These are phyloP conservation scores for Scheffersomyces illinoinensis DNA, from an alignment of 1,139 yeast species.

Conservation along the genomic window DNA sequence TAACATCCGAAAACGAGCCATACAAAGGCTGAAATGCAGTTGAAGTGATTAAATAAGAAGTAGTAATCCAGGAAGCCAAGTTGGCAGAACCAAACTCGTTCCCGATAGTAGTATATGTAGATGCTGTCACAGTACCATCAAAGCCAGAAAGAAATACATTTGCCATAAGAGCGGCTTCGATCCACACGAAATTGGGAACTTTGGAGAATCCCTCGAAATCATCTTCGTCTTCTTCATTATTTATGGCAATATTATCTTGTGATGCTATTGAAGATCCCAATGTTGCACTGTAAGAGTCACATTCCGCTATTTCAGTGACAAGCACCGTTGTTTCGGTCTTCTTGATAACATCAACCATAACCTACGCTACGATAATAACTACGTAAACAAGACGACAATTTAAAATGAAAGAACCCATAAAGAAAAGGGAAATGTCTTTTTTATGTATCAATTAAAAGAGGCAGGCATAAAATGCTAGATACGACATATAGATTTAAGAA, in stretches of 20 bases:
- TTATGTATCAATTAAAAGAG: not conserved
- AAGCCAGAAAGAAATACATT: conserved; percentile 23
- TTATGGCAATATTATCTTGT: conserved; percentile 1
- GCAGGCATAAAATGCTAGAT: not conserved
- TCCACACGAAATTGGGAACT: conserved; percentile 18
- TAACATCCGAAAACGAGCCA: conserved; percentile 54
- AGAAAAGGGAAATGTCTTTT: not conserved
- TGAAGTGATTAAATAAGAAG: conserved; percentile 34
- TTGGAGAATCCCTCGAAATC: conserved; percentile 8
- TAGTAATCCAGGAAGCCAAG: conserved; percentile 38
- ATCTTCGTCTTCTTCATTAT: conserved; percentile 2
- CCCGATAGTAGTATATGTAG: conserved; percentile 13
- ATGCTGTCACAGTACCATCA: conserved; percentile 14
- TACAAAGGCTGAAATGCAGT: conserved; percentile 40
- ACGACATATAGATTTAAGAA: not conserved
- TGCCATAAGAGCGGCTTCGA: conserved; percentile 23
- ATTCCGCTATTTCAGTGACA: not conserved
- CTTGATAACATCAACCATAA: not conserved
- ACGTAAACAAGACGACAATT: not conserved
- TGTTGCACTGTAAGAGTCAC: not conserved
- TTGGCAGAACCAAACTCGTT: conserved; percentile 35
- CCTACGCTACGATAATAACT: not conserved
- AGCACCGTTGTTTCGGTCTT: not conserved
- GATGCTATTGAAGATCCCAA: not conserved
- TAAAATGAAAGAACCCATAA: not conserved